A percentile compares a stretch with the other conserved stretches of the same genome.
phyloP scores from a whole-genome alignment of 75 land plant genomes.

The Picea sitchensis region DNA sequence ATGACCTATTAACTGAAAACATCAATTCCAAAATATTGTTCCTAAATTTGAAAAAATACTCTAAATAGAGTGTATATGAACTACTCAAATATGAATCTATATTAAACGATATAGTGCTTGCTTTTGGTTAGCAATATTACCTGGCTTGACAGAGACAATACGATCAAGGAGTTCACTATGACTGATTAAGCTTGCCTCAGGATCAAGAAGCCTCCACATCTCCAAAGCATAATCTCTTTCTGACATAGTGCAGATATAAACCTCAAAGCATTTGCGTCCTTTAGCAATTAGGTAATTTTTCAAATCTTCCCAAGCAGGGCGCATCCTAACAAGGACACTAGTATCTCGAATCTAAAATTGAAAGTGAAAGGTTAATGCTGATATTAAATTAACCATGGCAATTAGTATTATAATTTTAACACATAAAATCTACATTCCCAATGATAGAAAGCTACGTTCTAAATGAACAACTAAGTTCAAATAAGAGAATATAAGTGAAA shows the following conservation, averaged over 20 bases:
- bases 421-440: too few species aligned
- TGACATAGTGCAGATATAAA: conserved; percentile 97
- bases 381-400: too few species aligned
- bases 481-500: too few species aligned
- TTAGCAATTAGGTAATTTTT: conserved; percentile 83
- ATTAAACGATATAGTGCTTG: neutral
- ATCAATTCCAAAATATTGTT: neutral
- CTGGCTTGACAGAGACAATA: conserved; percentile 90
- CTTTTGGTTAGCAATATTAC: conserved; percentile 19
- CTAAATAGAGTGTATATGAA: too few species aligned
- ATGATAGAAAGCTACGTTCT: too few species aligned
- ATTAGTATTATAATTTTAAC: too few species aligned
- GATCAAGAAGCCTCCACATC: conserved; percentile 99
- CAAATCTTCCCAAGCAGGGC: conserved; percentile 97
- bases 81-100: too few species aligned
- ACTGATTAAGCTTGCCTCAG: conserved; percentile 78
- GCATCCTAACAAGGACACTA: conserved; percentile 90
- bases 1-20: neutral
- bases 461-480: too few species aligned
- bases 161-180: conserved; percentile 62
- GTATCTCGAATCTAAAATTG: conserved; percentile 82
- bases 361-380: neutral
- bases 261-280: conserved; percentile 99
- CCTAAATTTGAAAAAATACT: neutral
- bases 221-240: conserved; percentile 97